Conservation (phyloP, 306 rosid genomes). For the Pyrus betulifolia region DNA sequence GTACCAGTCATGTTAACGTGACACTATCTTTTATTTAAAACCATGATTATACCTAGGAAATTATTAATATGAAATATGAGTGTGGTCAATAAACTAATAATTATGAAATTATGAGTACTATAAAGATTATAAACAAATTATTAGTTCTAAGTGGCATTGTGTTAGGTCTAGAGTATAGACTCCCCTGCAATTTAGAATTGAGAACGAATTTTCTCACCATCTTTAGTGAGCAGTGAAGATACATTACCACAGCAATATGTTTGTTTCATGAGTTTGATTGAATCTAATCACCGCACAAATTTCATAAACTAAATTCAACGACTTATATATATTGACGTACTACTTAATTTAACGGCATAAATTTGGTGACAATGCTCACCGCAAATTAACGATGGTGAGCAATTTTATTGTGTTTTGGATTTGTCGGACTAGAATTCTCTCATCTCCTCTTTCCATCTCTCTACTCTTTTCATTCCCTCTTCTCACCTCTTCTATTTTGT, state of each 20-base stretch:
- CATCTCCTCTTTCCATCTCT: rapidly evolving
- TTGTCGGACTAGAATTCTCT: no score
- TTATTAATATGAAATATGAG: background rate
- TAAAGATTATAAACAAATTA: background rate
- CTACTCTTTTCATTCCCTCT: rapidly evolving
- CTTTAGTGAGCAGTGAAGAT: no score
- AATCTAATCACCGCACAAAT: background rate
- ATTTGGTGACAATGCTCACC: background rate
- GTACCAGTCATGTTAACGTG: background rate
- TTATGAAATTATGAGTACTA: background rate
- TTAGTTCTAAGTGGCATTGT: background rate
- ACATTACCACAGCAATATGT: no score
- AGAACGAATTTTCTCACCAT: background rate
- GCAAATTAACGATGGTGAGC: background rate
- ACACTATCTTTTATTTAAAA: background rate
- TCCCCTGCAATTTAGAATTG: background rate
- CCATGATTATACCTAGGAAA: background rate
- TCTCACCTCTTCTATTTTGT: no score
- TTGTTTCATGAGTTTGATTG: no score
- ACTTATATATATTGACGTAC: no score
- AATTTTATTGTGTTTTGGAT: background rate
- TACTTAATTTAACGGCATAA: no score
- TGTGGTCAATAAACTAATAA: background rate
- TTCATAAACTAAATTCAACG: no score
- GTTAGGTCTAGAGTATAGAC: background rate